phyloP scores from a whole-genome alignment of 768 basidiomycete genomes.

The Mycena indigotica region DNA sequence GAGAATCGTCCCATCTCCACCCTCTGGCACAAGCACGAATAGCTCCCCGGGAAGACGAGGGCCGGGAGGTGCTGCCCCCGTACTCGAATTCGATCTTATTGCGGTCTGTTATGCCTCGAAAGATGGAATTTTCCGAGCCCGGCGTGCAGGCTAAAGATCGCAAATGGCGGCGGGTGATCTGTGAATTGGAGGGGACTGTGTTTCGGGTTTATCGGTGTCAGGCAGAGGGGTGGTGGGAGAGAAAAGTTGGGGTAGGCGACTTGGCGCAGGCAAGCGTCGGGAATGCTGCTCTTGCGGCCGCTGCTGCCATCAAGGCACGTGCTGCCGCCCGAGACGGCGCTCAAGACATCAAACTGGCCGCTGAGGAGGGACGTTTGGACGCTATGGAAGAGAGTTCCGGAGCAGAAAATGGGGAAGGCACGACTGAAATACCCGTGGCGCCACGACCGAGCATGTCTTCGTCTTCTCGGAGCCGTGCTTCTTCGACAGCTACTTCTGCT shows the following conservation, averaged over 20 bases:
- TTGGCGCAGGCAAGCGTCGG: conserved; percentile 31
- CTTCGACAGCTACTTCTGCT: conserved; percentile 5
- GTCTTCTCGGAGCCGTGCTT: conserved; percentile 16
- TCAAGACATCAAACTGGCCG: conserved; percentile 30
- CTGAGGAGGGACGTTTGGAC: conserved; percentile 25
- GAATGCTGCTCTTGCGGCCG: conserved; percentile 28
- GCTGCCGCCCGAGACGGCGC: conserved; percentile 23
- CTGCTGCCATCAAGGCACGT: conserved; percentile 24
- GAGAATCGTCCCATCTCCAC: conserved; percentile 15
- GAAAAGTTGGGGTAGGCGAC: conserved; percentile 73
- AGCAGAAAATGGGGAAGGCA: conserved; percentile 24
- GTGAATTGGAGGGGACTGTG: conserved; percentile 90
- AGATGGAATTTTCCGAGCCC: conserved; percentile 88
- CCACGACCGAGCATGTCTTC: conserved; percentile 16
- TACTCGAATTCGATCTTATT: conserved; percentile 87
- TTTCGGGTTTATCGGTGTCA: conserved; percentile 72
- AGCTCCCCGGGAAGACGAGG: conserved; percentile 77
- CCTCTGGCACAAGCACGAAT: conserved; percentile 30
- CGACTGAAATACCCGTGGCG: conserved; percentile 23
- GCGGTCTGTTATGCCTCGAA: conserved; percentile 79
- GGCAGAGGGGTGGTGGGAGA: conserved; percentile 73
- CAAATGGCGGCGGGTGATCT: conserved; percentile 87
- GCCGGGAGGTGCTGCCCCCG: conserved; percentile 71
- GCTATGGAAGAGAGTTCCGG: background rate
- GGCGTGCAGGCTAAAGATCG: conserved; percentile 88